Base-by-base conservation (phyloP, 148 eudicot species). In the Cornus suecica region DNA sequence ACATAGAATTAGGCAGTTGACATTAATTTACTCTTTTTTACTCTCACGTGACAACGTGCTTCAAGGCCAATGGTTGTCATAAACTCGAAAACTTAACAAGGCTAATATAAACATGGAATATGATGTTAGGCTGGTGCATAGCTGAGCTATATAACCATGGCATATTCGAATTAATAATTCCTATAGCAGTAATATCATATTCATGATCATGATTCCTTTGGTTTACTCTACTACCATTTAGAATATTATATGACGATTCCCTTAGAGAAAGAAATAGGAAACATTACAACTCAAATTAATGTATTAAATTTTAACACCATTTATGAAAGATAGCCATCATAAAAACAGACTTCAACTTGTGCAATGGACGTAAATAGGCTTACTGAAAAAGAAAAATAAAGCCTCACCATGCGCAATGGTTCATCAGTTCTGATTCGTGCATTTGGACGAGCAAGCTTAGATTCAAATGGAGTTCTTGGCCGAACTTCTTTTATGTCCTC, bases 391-490 rank as follows among this genome's bases (percentile, higher is more conserved):
- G 70, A 41, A 66, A 41, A 16, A n/a, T n/a, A n/a, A 51, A 41
- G 68, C 24, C 52, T 84, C 80, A 94, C 98, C 95, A 83, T 85
- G 74, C 80, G 88, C 26, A 89, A 41, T 4, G 82, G 71, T 80
- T 88, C 90, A 64, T 89, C 98, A 25, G 97, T 94, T 77, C 98
- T 80, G 75, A 94, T 72, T 37, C 87, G 85, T 69, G 98, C 98
- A 80, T 92, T 92, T 69, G 98, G 93, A 74, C 92, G 93, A 71
- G 98, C 91, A 74, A 94, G 91, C 81, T 89, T 89, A 45, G 98
- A 94, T 78, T 94, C 98, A 81, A 94, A 94, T 32, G 98, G 98
- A 66, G 97, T 94, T 73, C 95, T 86, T 66, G 98, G 98, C 79
- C 98, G 81, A 65, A 92, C 86, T 79, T 94, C 98, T 72, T 87